A percentile compares a stretch with the other conserved stretches of the same genome.
Conservation (phyloP, 495 filamentous ascomycete genomes). For the Xylaria venustula region DNA sequence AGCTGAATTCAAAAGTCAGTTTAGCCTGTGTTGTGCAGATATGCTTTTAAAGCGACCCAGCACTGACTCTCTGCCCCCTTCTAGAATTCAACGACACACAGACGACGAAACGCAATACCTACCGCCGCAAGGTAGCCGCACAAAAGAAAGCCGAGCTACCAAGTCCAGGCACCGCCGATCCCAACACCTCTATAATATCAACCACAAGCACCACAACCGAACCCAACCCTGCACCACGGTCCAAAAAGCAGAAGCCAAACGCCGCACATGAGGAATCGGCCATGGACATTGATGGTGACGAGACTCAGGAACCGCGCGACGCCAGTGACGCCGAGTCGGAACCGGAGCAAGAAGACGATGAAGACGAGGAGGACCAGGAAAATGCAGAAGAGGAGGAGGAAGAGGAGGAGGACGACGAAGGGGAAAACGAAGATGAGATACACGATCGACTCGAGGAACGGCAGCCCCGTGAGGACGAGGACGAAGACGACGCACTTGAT, state of each 20-base stretch:
- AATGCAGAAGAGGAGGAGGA: conserved; percentile 48
- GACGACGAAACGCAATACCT: conserved; percentile 49
- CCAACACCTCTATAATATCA: conserved; percentile 36
- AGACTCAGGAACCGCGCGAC: conserved; percentile 40
- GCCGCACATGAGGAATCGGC: conserved; percentile 26
- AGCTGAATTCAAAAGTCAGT: conserved; percentile 60
- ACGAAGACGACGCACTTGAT: conserved; percentile 67
- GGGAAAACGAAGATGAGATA: conserved; percentile 39
- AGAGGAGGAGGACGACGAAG: conserved; percentile 43
- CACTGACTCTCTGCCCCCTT: neutral
- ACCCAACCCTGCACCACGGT: conserved; percentile 20
- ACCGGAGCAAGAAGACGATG: conserved; percentile 53
- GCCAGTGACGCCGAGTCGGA: conserved; percentile 51
- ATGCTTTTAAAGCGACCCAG: neutral
- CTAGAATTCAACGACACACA: conserved; percentile 54
- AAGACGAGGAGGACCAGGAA: conserved; percentile 51
- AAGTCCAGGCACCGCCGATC: conserved; percentile 10
- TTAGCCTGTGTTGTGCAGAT: neutral
- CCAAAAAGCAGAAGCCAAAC: conserved; percentile 41
- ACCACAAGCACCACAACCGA: conserved; percentile 14
- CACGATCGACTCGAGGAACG: conserved; percentile 43
- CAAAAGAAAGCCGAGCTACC: conserved; percentile 33
- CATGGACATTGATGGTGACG: conserved; percentile 37
- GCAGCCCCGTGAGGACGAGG: conserved; percentile 39
- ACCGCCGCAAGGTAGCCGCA: conserved; percentile 49